phyloP scores from a whole-genome alignment of 2,329 filamentous ascomycete species.

The Paradendryphiella salina region DNA sequence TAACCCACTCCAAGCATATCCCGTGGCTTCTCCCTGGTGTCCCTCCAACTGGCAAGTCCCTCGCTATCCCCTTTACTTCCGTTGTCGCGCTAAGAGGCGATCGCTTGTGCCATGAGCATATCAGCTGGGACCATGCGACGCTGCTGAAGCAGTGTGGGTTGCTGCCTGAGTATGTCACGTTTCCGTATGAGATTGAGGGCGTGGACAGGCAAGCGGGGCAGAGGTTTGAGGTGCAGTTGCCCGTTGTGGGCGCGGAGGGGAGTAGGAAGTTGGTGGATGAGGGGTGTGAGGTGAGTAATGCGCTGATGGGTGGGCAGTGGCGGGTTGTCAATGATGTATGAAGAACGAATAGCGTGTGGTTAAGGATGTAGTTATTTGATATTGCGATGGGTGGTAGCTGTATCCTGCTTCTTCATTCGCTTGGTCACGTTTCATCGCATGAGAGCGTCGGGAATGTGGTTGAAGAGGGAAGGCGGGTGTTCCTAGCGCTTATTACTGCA shows the following conservation, averaged over 20 bases:
- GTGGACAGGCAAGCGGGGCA: constrained; percentile 45
- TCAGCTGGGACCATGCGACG: constrained; percentile 69
- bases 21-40: constrained; percentile 46
- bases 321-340: constrained; percentile 36
- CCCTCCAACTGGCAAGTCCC: constrained; percentile 33
- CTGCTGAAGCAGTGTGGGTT: constrained; percentile 64
- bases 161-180: constrained; percentile 66
- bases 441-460: too few species aligned
- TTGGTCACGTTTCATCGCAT: too few species aligned
- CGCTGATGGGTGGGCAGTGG: constrained; percentile 53
- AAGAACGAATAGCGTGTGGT: not conserved
- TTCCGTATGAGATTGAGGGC: constrained; percentile 50
- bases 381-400: not conserved
- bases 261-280: constrained; percentile 57
- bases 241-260: constrained; percentile 61
- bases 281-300: constrained; percentile 57
- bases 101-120: constrained; percentile 70
- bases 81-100: constrained; percentile 71
- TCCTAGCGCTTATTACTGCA: too few species aligned
- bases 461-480: too few species aligned
- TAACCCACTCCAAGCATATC: constrained; percentile 40
- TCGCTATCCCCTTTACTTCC: constrained; percentile 66
- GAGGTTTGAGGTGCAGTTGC: constrained; percentile 63
- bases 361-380: not conserved
- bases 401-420: not conserved